Conservation (phyloP, 148 eudicot genomes). For the Spergularia marina region DNA sequence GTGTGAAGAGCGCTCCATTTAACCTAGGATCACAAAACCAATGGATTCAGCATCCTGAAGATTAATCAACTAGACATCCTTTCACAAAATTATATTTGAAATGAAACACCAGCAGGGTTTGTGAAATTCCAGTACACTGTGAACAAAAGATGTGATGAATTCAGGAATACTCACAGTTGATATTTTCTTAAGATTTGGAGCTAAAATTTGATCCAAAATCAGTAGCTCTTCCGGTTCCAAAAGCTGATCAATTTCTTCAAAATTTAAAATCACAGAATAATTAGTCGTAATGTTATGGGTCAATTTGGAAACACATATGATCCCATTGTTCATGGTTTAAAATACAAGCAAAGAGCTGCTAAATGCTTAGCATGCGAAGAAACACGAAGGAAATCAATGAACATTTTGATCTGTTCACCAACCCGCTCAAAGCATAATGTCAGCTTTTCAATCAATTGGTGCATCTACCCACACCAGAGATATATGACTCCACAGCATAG, state of each 20-base stretch:
- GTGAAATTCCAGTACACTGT: neutral
- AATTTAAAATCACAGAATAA: constrained; percentile 8
- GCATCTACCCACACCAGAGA: too few relatives aligned
- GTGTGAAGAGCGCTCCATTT: constrained; percentile 88
- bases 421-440: too few relatives aligned
- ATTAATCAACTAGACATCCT: neutral
- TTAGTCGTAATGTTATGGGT: neutral
- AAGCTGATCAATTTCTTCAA: constrained; percentile 69
- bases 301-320: neutral
- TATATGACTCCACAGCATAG: too few relatives aligned
- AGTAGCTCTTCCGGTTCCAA: constrained; percentile 69
- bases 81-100: neutral
- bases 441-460: too few relatives aligned
- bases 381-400: neutral
- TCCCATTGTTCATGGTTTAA: neutral
- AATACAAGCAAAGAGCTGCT: constrained; percentile 6
- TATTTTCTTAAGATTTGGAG: constrained; percentile 60
- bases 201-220: constrained; percentile 54
- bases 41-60: neutral
- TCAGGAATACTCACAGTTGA: constrained; percentile 61
- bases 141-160: neutral
- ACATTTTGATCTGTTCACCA: too few relatives aligned
- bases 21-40: constrained; percentile 34
- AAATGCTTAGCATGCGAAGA: neutral
- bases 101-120: constrained; percentile 7